Evolutionary conservation across 1,139 yeast genomes (phyloP).

Genomic region (Saccharomyces pastorianus): DNA sequence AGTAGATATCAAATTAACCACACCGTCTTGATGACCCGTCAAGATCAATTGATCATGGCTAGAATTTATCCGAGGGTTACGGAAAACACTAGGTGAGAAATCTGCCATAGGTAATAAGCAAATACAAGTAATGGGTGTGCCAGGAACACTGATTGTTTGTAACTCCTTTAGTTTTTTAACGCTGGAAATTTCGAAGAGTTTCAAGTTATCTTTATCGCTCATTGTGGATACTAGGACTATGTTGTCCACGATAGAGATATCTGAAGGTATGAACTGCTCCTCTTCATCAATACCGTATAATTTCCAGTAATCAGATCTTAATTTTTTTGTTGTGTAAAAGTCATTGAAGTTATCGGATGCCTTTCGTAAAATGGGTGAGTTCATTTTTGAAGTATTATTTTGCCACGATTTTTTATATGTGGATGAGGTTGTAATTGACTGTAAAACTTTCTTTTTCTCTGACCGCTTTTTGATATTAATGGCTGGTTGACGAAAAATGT

Average conservation of each 20-base stretch:
- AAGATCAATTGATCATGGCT: slow-evolving; percentile 18
- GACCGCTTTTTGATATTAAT: slow-evolving; percentile 14
- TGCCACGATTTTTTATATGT: slow-evolving; percentile 16
- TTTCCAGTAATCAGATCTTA: slow-evolving; percentile 24
- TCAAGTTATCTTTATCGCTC: slow-evolving; percentile 14
- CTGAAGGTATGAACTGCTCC: slow-evolving; percentile 9
- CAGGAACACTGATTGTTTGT: slow-evolving; percentile 25
- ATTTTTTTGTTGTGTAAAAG: slow-evolving; percentile 21
- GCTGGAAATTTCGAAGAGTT: slow-evolving; percentile 13
- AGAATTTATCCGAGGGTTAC: slow-evolving; percentile 6
- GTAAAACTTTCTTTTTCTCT: not conserved
- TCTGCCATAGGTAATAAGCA: slow-evolving; percentile 10
- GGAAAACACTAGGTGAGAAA: not conserved
- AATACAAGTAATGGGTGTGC: slow-evolving; percentile 16
- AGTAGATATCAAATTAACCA: slow-evolving; percentile 24
- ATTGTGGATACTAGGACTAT: slow-evolving; percentile 16
- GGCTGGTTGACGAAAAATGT: slow-evolving; percentile 25
- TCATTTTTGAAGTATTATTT: slow-evolving; percentile 12
- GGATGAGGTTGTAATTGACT: slow-evolving; percentile 5
- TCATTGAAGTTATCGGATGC: slow-evolving; percentile 27
- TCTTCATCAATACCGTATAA: not conserved
- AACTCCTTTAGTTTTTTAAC: slow-evolving; percentile 15
- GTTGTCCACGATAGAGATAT: slow-evolving; percentile 13
- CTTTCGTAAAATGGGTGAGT: slow-evolving; percentile 19
- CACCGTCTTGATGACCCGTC: slow-evolving; percentile 27